These are phyloP conservation scores for Sporothrix phasma DNA, from an alignment of 2,329 filamentous ascomycete species.

Conservation along the genomic window DNA sequence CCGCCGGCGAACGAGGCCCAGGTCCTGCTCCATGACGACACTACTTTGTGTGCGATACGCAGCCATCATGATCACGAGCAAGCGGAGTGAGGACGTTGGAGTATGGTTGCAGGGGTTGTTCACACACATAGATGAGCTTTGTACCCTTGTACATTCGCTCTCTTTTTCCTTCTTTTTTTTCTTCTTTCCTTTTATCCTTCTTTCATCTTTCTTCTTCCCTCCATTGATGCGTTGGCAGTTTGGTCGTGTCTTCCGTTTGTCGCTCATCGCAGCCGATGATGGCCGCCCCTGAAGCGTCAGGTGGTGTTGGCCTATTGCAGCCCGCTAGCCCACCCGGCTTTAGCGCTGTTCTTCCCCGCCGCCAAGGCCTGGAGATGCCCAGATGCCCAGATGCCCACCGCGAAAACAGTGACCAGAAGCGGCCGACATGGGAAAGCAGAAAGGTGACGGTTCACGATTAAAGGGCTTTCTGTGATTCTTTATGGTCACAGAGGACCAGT, in stretches of 20 bases:
- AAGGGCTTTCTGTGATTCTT: too few species aligned
- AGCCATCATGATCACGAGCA: not conserved
- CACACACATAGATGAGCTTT: not conserved
- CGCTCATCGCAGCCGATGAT: not conserved
- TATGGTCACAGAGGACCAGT: too few species aligned
- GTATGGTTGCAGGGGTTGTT: not conserved
- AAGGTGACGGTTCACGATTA: too few species aligned
- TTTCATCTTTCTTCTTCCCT: not conserved
- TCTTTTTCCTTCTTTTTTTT: not conserved
- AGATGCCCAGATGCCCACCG: too few species aligned
- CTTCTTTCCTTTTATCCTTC: not conserved
- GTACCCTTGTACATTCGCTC: not conserved
- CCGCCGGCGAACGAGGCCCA: not conserved
- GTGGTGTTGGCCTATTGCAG: not conserved
- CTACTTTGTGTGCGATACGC: not conserved
- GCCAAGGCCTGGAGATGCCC: not conserved
- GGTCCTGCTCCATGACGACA: not conserved
- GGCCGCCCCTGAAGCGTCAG: not conserved
- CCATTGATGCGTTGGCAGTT: not conserved
- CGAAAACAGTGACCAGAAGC: not conserved
- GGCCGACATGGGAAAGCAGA: not conserved
- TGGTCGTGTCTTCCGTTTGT: not conserved
- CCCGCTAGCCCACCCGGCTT: not conserved
- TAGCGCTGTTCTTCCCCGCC: constrained; percentile 5
- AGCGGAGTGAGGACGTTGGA: too few species aligned